Conservation (phyloP, 2,329 filamentous ascomycete genomes). For the Aureobasidium sp. region DNA sequence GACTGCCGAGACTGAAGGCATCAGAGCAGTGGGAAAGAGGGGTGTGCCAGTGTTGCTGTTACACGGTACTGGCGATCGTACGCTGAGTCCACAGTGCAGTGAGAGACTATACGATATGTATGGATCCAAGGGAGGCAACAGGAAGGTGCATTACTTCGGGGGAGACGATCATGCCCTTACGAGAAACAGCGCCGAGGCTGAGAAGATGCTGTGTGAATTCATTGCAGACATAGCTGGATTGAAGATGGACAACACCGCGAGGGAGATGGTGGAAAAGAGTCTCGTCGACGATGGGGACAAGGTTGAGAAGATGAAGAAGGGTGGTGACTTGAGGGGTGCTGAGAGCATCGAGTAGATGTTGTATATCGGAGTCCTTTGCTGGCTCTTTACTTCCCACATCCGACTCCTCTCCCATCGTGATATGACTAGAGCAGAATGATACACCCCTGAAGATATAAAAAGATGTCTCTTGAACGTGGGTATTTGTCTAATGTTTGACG, state of each 20-base stretch:
- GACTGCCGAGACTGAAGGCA: conserved; percentile 29
- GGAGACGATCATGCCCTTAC: conserved; percentile 36
- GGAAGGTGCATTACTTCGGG: conserved; percentile 32
- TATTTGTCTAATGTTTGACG: no score
- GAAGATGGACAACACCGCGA: conserved; percentile 17
- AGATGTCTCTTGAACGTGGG: no score
- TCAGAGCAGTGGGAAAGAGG: conserved; percentile 18
- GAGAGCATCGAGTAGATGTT: conserved; percentile 22
- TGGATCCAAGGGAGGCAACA: conserved; percentile 20
- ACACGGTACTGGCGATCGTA: conserved; percentile 32
- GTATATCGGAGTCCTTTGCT: not conserved
- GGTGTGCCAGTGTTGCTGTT: conserved; percentile 28
- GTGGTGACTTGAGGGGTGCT: conserved; percentile 28
- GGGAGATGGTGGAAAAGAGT: conserved; percentile 15
- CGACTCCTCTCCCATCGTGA: no score
- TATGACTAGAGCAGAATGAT: no score
- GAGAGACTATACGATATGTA: conserved; percentile 31
- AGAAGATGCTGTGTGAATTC: conserved; percentile 33
- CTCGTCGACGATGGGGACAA: conserved; percentile 19
- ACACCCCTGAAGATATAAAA: no score
- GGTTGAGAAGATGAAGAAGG: conserved; percentile 24
- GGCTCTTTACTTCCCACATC: no score
- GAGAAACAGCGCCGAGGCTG: conserved; percentile 29
- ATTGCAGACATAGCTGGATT: conserved; percentile 28
- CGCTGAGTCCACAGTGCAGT: conserved; percentile 27